Percentiles rank a stretch among this genome's conserved stretches.
These are phyloP conservation scores for Pseudoscleropodium purum DNA, from an alignment of 225 moss, liverwort and hornwort genomes.

Conservation along the genomic window DNA sequence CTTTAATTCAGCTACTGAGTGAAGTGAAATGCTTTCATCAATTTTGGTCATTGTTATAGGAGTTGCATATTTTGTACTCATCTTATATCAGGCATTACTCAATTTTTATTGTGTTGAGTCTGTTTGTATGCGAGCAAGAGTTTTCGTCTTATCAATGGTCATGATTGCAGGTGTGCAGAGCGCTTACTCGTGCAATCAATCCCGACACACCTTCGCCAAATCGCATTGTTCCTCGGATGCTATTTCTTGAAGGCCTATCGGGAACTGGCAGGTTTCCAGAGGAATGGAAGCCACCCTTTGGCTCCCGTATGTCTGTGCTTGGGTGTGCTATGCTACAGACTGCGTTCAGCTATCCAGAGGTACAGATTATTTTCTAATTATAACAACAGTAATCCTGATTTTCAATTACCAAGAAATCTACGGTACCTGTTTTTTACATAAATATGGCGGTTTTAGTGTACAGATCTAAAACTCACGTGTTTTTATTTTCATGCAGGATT, in stretches of 20 bases:
- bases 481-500: conserved; percentile 49
- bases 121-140: neutral
- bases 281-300: conserved; percentile 58
- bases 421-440: neutral
- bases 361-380: neutral
- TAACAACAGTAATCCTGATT: neutral
- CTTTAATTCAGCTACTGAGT: neutral
- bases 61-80: neutral
- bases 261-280: conserved; percentile 54
- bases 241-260: conserved; percentile 65
- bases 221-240: conserved; percentile 72
- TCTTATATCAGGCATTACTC: neutral
- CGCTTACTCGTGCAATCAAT: conserved; percentile 67
- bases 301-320: conserved; percentile 73
- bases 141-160: neutral
- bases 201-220: conserved; percentile 52
- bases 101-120: neutral
- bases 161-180: conserved; percentile 62
- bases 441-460: neutral
- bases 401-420: neutral
- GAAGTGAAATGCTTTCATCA: neutral
- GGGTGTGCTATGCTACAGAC: conserved; percentile 91
- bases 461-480: neutral
- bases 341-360: conserved; percentile 83
- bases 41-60: neutral